Conservation (phyloP, 108 stramenopile species). For the Schizochytrium sp. region DNA sequence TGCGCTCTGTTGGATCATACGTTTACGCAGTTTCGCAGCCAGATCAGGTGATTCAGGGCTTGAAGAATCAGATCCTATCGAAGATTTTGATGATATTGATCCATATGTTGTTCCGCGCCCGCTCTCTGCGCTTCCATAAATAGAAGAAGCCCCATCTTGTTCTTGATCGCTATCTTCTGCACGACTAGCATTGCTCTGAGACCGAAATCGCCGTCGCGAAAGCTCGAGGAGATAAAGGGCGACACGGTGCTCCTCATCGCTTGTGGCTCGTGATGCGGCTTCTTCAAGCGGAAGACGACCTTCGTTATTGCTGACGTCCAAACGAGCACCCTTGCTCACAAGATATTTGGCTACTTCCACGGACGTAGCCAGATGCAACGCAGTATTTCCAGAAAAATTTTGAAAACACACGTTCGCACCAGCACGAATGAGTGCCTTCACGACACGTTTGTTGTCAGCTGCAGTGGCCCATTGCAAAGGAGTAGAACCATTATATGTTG, state of each 20-base stretch:
- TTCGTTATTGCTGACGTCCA: constrained; percentile 43
- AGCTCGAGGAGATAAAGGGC: constrained; percentile 38
- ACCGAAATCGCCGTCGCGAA: background rate
- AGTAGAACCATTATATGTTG: constrained; percentile 46
- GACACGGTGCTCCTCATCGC: constrained; percentile 21
- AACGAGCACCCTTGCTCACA: constrained; percentile 21
- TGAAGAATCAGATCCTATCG: background rate
- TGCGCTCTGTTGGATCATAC: background rate
- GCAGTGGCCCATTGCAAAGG: constrained; percentile 55
- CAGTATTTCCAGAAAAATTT: constrained; percentile 43
- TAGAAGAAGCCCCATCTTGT: background rate
- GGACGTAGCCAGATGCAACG: constrained; percentile 26
- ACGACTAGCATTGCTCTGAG: too few species aligned
- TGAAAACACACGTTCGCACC: constrained; percentile 22
- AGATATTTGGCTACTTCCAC: constrained; percentile 40
- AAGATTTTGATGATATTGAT: background rate
- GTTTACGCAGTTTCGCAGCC: background rate
- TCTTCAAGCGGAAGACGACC: constrained; percentile 45
- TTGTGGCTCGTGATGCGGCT: constrained; percentile 10
- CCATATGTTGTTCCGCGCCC: background rate
- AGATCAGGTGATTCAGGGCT: background rate
- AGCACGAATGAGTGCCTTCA: constrained; percentile 20
- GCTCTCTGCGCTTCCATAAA: background rate
- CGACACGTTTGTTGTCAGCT: constrained; percentile 56
- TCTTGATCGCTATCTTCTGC: too few species aligned